phyloP scores from a whole-genome alignment of 1,139 yeast species.

The Pichia kudriavzevii region DNA sequence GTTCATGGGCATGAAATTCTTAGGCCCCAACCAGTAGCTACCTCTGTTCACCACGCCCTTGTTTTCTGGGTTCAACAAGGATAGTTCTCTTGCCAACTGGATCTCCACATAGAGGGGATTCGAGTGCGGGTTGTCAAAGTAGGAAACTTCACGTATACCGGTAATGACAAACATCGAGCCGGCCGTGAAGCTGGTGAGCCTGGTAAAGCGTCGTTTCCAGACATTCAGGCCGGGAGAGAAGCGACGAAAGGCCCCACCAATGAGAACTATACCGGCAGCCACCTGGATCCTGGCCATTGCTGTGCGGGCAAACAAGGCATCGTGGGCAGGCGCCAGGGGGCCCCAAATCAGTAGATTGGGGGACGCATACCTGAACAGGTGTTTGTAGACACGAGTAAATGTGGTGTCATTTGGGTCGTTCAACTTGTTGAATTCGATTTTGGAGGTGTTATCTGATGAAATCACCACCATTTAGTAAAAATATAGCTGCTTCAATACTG shows the following conservation, averaged over 20 bases:
- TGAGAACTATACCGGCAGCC: slow-evolving; percentile 17
- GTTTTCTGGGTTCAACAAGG: slow-evolving; percentile 11
- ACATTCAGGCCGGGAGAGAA: slow-evolving; percentile 4
- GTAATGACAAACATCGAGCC: slow-evolving; percentile 11
- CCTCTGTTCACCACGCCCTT: slow-evolving; percentile 15
- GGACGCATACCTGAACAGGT: slow-evolving; percentile 21
- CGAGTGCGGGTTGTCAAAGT: slow-evolving; percentile 11
- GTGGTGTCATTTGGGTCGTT: slow-evolving; percentile 22
- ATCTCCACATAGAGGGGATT: slow-evolving; percentile 26
- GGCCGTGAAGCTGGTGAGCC: slow-evolving; percentile 6
- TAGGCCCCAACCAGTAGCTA: slow-evolving; percentile 24
- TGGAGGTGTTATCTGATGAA: slow-evolving; percentile 7
- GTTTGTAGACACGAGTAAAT: slow-evolving; percentile 14
- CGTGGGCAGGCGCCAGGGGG: slow-evolving; percentile 28
- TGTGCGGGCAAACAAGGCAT: slow-evolving; percentile 21
- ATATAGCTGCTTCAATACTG: no score
- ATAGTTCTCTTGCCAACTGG: slow-evolving; percentile 20
- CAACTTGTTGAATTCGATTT: slow-evolving; percentile 16
- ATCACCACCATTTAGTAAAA: slow-evolving; percentile 11
- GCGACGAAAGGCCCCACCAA: slow-evolving; percentile 15
- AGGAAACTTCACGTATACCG: slow-evolving; percentile 11
- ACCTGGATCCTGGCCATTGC: slow-evolving; percentile 20
- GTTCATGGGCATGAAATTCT: slow-evolving; percentile 27
- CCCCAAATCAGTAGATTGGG: slow-evolving; percentile 26
- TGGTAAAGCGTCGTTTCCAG: slow-evolving; percentile 6